Conservation (phyloP, 352 stramenopile species). For the Pythium biforme region DNA sequence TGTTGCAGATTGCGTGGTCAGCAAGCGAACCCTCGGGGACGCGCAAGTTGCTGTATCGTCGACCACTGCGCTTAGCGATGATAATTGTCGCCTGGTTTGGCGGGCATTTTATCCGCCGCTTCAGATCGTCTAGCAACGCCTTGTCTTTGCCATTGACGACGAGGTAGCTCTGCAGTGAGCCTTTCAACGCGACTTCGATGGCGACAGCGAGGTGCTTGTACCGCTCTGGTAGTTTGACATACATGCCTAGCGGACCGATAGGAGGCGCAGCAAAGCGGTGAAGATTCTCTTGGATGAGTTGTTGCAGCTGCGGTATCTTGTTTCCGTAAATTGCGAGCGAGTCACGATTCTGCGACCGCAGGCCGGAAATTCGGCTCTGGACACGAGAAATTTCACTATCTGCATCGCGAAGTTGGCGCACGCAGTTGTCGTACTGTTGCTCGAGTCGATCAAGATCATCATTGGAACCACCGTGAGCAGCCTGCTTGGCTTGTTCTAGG, state of each 20-base stretch:
- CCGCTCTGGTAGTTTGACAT: constrained; percentile 66
- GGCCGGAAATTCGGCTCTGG: constrained; percentile 42
- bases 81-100: constrained; percentile 79
- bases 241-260: constrained; percentile 72
- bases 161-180: constrained; percentile 72
- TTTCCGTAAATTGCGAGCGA: constrained; percentile 66
- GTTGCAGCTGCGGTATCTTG: constrained; percentile 65
- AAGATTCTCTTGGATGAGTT: constrained; percentile 71
- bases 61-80: constrained; percentile 59
- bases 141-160: constrained; percentile 79
- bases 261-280: constrained; percentile 60
- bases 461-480: constrained; percentile 20
- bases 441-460: constrained; percentile 58
- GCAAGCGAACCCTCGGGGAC: constrained; percentile 49
- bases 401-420: constrained; percentile 54
- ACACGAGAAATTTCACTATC: constrained; percentile 48
- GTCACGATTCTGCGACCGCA: constrained; percentile 57
- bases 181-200: constrained; percentile 74
- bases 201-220: constrained; percentile 68
- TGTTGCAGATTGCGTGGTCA: constrained; percentile 71
- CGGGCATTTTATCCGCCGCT: constrained; percentile 60
- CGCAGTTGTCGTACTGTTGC: constrained; percentile 52
- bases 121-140: constrained; percentile 69
- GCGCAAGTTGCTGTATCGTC: constrained; percentile 55
- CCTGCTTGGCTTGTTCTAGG: constrained; percentile 36